These are phyloP conservation scores for Cyberlindnera veronae DNA, from an alignment of 805 yeast species.

Conservation along the genomic window DNA sequence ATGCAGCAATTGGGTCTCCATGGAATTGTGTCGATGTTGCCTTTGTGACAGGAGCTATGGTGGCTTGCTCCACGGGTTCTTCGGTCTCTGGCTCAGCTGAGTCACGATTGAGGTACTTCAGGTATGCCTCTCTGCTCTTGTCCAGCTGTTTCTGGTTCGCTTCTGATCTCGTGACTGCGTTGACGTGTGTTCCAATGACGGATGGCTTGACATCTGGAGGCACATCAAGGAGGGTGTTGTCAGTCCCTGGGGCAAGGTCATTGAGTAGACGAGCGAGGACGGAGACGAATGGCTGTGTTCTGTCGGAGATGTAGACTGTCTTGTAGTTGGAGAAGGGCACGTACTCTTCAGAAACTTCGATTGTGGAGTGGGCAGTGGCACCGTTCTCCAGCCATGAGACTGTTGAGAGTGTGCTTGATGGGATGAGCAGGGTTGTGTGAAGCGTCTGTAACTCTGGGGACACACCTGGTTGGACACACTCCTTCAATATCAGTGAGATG, in stretches of 20 bases:
- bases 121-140: slow-evolving; percentile 7
- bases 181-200: slow-evolving; percentile 6
- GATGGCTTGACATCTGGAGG: slow-evolving; percentile 10
- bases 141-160: slow-evolving; percentile 12
- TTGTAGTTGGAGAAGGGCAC: slow-evolving; percentile 20
- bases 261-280: not conserved
- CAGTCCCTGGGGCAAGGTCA: not conserved
- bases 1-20: slow-evolving; percentile 8
- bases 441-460: not conserved
- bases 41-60: not conserved
- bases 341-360: slow-evolving; percentile 14
- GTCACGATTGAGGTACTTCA: slow-evolving; percentile 9
- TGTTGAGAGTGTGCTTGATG: not conserved
- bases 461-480: not conserved
- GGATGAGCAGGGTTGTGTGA: slow-evolving; percentile 1
- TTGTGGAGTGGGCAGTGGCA: not conserved
- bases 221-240: slow-evolving; percentile 1
- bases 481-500: not conserved
- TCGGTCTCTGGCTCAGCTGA: slow-evolving; percentile 1
- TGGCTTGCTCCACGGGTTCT: not conserved
- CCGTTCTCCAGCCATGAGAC: slow-evolving; percentile 1
- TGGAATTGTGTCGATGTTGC: not conserved
- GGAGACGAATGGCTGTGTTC: not conserved
- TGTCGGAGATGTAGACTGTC: slow-evolving; percentile 5
- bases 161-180: slow-evolving; percentile 6